Evolutionary conservation across 306 rosid genomes (phyloP), one percentile per base, ranked within the genome.

Genomic region (Lagenaria siceraria): DNA sequence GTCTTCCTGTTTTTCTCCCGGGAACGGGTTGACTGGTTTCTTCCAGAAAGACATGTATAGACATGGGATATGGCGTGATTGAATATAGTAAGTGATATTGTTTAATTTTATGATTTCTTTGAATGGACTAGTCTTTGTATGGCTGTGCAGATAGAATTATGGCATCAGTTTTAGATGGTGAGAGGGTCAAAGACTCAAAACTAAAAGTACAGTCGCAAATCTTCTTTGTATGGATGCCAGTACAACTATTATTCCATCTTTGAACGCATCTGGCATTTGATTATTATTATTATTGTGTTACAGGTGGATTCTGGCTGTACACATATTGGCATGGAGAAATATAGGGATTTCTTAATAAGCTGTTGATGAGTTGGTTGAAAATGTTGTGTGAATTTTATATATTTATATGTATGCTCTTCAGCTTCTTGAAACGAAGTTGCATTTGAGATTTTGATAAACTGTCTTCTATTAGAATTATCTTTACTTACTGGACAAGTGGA

Each of bases 221-320:
- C 29, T 38, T 65, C 17, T 19, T 19, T 65, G 27, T 63, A 24
- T 9, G 48, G 74, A 68, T 68, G 53, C 74, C 74, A 68, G 33
- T 46, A 17, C 61, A 15, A 27, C 17, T 27, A 46, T 46, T 46
- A 51, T 29, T 72, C 46, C 43, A 29, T 29, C 27, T 51, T 27
- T 10, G 46, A 31, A 31, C 62, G 77, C 31, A 73, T 52, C 48
- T 73, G 10, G 77, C 18, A 27, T 51, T 48, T 51, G 77, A 73
- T 21, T 40, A 38, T 71, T 71, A 73, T 21, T 40, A 38, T 71
- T 71, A 42, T 51, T 72, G 25, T 17, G 5, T 72, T 5, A 51
- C 61, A 72, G 59, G 46, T 72, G 61, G 77, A 18, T 73, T 73
- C 61, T 49, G 56, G 77, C 5, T 71, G 77, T 51, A 73, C 46